Base-by-base conservation (phyloP, 352 stramenopile species). In the Globisporangium cylindrosporum region DNA sequence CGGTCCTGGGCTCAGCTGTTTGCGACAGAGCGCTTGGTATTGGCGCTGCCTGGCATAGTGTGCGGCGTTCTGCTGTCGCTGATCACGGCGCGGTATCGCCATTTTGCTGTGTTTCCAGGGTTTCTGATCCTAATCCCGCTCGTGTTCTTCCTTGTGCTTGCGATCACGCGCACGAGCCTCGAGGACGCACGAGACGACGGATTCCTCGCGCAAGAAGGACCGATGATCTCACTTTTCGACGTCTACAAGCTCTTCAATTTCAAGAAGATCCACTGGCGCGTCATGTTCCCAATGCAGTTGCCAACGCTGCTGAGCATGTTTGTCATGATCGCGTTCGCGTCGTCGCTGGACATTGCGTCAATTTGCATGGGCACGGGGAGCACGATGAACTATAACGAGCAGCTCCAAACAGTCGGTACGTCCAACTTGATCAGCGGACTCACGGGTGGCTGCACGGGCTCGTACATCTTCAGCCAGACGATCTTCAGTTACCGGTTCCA, bases 391-490 rank as follows among this genome's bases (percentile, higher is more conserved):
- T 98, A 94, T 56, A 98, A 99, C 66, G 86, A 92, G 61, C 94
- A 99, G 68, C 77, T 98, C 25, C 88, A 92, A 59, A 98, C 91
- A 2, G 94, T 99, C n/a, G 95, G 96, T 6, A 86, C 93, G 67
- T 94, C 87, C 34, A 99, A 99, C 69, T 70, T 97, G 46, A 56
- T 98, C 12, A 96, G 89, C 56, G 94, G 93, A 0, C 66, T 97
- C 9, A 80, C 75, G 18, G 92, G 93, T 41, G 94, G 94, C 24
- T 95, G 91, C 67, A 94, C 88, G 12, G 91, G 91, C 22, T 92
- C 79, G 7, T 98, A 98, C 66, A 98, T 98, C 22, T 98, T 98
- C 76, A 97, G 86, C 22, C 92, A 98, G 73, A 98, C 94, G 3
- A 84, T 98, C 18, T 98, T 98, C 66, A 93, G 70, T 65, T 82